Evolutionary conservation across 345 rosid species (phyloP).

Genomic region (Eucalyptus regnans): DNA sequence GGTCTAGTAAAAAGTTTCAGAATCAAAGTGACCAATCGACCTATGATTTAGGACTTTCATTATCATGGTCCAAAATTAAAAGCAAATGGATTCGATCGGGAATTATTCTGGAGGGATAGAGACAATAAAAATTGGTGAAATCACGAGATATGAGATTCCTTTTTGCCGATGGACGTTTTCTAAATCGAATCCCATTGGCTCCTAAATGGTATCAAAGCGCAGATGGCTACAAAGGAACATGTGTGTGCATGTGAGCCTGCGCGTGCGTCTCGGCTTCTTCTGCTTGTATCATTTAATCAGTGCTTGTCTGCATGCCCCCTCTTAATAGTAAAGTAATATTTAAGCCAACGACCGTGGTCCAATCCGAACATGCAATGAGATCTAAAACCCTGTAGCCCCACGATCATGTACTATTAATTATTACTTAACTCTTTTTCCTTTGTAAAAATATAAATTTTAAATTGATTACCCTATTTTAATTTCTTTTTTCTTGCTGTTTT

Average conservation of each 20-base stretch:
- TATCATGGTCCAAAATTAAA: background rate
- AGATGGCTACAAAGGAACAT: background rate
- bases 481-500: background rate
- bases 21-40: background rate
- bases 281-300: background rate
- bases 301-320: background rate
- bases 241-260: background rate
- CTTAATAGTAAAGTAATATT: background rate
- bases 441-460: background rate
- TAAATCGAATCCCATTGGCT: background rate
- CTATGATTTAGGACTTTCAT: background rate
- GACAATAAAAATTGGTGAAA: background rate
- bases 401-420: background rate
- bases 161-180: background rate
- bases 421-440: background rate
- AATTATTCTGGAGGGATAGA: background rate
- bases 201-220: background rate
- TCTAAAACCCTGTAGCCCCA: background rate
- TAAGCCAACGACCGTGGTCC: background rate
- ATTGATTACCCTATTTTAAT: background rate
- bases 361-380: background rate
- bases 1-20: background rate
- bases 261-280: background rate
- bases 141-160: background rate
- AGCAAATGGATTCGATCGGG: background rate